These are phyloP conservation scores for Termitomyces sp. DNA, from an alignment of 768 basidiomycete species.

Conservation along the genomic window DNA sequence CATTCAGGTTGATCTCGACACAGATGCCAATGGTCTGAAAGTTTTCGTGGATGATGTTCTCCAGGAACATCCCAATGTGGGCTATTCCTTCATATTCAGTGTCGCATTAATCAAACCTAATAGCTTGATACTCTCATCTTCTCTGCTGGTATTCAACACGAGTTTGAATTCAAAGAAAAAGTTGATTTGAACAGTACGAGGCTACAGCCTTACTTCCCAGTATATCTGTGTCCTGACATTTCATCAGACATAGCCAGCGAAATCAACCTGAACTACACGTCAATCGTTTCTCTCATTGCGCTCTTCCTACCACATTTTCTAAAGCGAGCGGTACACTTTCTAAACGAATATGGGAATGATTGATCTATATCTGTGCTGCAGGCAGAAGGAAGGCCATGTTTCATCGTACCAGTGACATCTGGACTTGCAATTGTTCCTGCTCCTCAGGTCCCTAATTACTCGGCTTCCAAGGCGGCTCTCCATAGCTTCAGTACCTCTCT, in stretches of 20 bases:
- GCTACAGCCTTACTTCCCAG: neutral
- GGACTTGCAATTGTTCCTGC: conserved; percentile 35
- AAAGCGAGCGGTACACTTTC: conserved; percentile 41
- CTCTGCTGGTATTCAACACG: conserved; percentile 50
- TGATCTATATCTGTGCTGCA: conserved; percentile 13
- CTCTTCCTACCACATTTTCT: conserved; percentile 53
- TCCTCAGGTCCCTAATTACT: conserved; percentile 44
- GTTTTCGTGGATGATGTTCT: conserved; percentile 37
- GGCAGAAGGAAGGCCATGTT: conserved; percentile 42
- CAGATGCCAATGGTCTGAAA: conserved; percentile 34
- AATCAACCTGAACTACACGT: conserved; percentile 51
- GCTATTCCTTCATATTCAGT: conserved; percentile 7
- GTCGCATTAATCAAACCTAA: neutral
- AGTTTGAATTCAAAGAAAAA: conserved; percentile 40
- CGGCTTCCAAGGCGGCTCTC: conserved; percentile 55
- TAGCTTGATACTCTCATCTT: conserved; percentile 57
- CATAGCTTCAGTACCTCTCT: conserved; percentile 50
- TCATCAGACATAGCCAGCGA: conserved; percentile 40
- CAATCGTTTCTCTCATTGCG: conserved; percentile 44
- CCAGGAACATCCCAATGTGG: conserved; percentile 45
- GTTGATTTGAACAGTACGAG: conserved; percentile 38
- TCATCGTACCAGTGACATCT: conserved; percentile 47
- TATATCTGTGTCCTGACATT: conserved; percentile 1
- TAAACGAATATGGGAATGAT: neutral
- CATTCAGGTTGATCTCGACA: conserved; percentile 40